Conservation (phyloP, 2,329 filamentous ascomycete species). For the Epicoccum sorghinum region DNA sequence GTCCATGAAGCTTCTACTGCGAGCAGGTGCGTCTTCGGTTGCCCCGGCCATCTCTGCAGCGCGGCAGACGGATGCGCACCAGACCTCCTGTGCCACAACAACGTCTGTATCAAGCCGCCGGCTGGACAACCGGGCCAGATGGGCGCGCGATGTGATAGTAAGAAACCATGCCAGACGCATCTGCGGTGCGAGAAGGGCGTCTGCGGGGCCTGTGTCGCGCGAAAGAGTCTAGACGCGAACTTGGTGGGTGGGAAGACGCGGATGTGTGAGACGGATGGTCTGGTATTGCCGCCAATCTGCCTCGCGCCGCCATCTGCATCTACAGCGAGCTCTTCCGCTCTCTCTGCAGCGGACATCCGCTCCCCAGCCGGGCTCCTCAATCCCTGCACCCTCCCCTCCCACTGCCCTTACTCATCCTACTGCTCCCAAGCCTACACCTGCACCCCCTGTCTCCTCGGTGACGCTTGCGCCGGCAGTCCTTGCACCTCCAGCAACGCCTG, state of each 20-base stretch:
- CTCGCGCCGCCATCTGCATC: not conserved
- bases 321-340: too few species aligned
- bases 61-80: slow-evolving; percentile 35
- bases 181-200: slow-evolving; percentile 29
- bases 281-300: not conserved
- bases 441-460: not conserved
- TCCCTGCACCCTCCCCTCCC: not conserved
- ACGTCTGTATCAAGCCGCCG: slow-evolving; percentile 30
- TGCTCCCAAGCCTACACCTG: slow-evolving; percentile 4
- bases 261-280: too few species aligned
- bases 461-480: slow-evolving; percentile 3
- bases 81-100: slow-evolving; percentile 41
- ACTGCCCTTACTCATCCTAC: not conserved
- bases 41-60: slow-evolving; percentile 39
- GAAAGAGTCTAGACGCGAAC: not conserved
- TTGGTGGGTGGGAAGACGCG: too few species aligned
- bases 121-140: slow-evolving; percentile 33
- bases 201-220: slow-evolving; percentile 29
- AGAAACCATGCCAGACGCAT: slow-evolving; percentile 36
- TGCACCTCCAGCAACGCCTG: slow-evolving; percentile 40
- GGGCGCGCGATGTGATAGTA: slow-evolving; percentile 36
- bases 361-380: not conserved
- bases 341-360: not conserved
- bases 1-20: slow-evolving; percentile 23
- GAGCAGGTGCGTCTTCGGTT: slow-evolving; percentile 40